A percentile compares a stretch with the other conserved stretches of the same genome.
Conservation (phyloP, 164 flowering plant species). For the Umbilicus rupestris region DNA sequence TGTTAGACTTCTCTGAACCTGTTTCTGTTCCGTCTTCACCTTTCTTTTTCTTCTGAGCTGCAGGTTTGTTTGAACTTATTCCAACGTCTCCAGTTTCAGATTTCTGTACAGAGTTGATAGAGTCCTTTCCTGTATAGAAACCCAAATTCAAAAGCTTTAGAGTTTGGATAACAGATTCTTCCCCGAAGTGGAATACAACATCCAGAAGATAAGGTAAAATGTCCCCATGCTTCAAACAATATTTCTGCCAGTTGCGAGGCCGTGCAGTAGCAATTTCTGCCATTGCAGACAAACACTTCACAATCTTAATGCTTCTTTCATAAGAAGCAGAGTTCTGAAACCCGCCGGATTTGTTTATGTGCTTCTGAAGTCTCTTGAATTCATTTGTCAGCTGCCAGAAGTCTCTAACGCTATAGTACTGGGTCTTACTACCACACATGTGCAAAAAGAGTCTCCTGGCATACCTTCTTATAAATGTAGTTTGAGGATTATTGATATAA, state of each 20-base stretch:
- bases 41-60: constrained; percentile 81
- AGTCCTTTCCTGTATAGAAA: constrained; percentile 77
- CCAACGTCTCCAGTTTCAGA: constrained; percentile 61
- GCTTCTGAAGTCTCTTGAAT: constrained; percentile 71
- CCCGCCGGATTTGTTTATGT: constrained; percentile 76
- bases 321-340: constrained; percentile 67
- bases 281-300: constrained; percentile 77
- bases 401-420: constrained; percentile 89
- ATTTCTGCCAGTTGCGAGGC: constrained; percentile 98
- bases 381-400: constrained; percentile 97
- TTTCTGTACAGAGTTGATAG: constrained; percentile 44
- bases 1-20: constrained; percentile 61
- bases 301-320: constrained; percentile 91
- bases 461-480: constrained; percentile 80
- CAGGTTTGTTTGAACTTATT: constrained; percentile 46
- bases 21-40: constrained; percentile 75
- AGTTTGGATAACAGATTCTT: constrained; percentile 82
- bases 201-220: constrained; percentile 62
- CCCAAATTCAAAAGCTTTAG: constrained; percentile 77
- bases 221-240: constrained; percentile 83
- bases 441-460: constrained; percentile 96
- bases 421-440: constrained; percentile 93
- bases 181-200: constrained; percentile 74
- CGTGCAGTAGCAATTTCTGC: constrained; percentile 89
- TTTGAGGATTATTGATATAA: constrained; percentile 84